These are phyloP conservation scores for Ichthyophthirius multifiliis DNA, from an alignment of 169 alveolate genomes.

Conservation along the genomic window DNA sequence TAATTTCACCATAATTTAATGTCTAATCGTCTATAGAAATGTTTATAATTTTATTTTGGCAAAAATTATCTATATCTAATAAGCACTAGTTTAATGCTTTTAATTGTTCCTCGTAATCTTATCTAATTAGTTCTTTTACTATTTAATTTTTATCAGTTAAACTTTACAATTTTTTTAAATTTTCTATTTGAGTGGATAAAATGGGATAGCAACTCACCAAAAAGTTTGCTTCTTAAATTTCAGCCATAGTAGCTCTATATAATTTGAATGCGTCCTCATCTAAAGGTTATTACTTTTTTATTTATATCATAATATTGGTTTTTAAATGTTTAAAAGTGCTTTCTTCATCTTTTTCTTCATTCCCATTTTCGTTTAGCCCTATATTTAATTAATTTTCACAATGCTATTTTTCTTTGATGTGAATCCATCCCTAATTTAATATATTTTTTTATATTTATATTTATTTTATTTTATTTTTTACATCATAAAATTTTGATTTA, in stretches of 20 bases:
- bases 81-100: background rate
- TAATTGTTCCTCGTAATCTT: background rate
- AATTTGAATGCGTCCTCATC: constrained; percentile 15
- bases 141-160: background rate
- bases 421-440: no score
- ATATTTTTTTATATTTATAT: background rate
- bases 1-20: background rate
- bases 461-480: background rate
- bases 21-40: background rate
- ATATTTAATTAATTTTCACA: no score
- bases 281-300: background rate
- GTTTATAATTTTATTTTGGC: background rate
- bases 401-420: no score
- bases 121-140: background rate
- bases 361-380: no score
- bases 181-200: background rate
- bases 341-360: no score
- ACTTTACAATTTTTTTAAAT: background rate
- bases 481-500: background rate
- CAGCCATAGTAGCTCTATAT: background rate
- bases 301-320: background rate
- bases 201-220: background rate
- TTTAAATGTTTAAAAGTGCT: no score
- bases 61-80: background rate
- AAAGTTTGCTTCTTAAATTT: background rate